Conservation (phyloP, 129 eudicot species). For the Arctium lappa region DNA sequence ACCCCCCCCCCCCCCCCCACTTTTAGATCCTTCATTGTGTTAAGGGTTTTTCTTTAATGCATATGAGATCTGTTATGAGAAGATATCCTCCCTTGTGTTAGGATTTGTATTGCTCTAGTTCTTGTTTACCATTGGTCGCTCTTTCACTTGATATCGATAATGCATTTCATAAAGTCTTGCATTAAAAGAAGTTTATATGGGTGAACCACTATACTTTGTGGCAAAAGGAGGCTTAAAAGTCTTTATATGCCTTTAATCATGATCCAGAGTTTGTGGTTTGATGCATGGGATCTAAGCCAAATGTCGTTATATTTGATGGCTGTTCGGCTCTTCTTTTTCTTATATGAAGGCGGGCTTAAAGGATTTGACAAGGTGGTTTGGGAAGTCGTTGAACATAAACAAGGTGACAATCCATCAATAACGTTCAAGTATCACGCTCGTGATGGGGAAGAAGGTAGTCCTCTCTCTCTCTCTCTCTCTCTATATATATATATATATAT, state of each 20-base stretch:
- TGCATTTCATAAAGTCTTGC: no score
- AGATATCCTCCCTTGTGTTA: no score
- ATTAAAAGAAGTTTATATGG: background rate
- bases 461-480: slow-evolving; percentile 14
- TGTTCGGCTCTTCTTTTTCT: slow-evolving; percentile 17
- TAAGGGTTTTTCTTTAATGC: no score
- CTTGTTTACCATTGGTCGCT: no score
- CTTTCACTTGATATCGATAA: no score
- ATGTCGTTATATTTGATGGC: background rate
- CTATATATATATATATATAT: background rate
- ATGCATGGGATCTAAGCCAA: background rate
- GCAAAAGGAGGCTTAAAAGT: background rate
- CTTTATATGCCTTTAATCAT: background rate
- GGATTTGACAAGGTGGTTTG: slow-evolving; percentile 91
- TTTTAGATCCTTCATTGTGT: no score
- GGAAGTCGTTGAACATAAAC: slow-evolving; percentile 74
- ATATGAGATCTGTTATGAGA: no score
- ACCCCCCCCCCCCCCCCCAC: no score
- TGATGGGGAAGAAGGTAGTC: slow-evolving; percentile 94
- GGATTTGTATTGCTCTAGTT: no score
- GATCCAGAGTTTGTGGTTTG: background rate
- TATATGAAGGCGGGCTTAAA: slow-evolving; percentile 66
- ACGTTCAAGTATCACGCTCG: slow-evolving; percentile 71
- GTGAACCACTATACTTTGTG: background rate
- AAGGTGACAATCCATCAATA: slow-evolving; percentile 88